These are phyloP conservation scores for Phytophthora quininea DNA, from an alignment of 352 stramenopile genomes.

Conservation along the genomic window DNA sequence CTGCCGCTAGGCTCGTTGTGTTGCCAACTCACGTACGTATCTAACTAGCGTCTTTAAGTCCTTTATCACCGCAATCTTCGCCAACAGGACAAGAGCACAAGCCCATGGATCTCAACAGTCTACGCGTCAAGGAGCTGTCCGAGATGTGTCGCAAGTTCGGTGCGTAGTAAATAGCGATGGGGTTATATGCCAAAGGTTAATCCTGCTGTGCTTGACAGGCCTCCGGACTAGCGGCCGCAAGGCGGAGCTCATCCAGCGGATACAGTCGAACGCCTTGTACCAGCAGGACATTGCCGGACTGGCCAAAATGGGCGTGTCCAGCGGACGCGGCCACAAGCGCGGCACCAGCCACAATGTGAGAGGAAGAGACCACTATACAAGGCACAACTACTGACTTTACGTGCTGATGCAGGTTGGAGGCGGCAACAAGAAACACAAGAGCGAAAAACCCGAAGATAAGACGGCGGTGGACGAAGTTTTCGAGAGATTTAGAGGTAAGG, in stretches of 20 bases:
- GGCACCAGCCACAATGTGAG: conserved; percentile 35
- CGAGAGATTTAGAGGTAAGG: conserved; percentile 64
- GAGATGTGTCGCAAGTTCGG: conserved; percentile 81
- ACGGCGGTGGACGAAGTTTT: conserved; percentile 62
- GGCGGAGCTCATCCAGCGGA: conserved; percentile 75
- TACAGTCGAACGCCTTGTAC: conserved; percentile 64
- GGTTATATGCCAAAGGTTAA: too few relatives aligned
- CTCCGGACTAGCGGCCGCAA: conserved; percentile 77
- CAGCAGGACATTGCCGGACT: conserved; percentile 32
- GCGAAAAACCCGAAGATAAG: conserved; percentile 35
- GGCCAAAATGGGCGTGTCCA: conserved; percentile 36
- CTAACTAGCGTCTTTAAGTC: too few relatives aligned
- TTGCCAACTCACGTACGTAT: too few relatives aligned
- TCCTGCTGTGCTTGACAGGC: conserved; percentile 32
- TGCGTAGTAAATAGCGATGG: conserved; percentile 26
- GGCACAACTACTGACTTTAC: not conserved
- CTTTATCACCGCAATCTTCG: too few relatives aligned
- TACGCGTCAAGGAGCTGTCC: conserved; percentile 84
- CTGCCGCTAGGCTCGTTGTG: too few relatives aligned
- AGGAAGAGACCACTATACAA: not conserved
- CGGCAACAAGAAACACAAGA: conserved; percentile 65
- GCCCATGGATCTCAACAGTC: conserved; percentile 66
- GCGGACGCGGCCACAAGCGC: conserved; percentile 31
- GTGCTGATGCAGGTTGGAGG: conserved; percentile 14
- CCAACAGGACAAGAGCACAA: not conserved